phyloP scores from a whole-genome alignment of 2,329 filamentous ascomycete species.

The Aaosphaeria pasadenensis region DNA sequence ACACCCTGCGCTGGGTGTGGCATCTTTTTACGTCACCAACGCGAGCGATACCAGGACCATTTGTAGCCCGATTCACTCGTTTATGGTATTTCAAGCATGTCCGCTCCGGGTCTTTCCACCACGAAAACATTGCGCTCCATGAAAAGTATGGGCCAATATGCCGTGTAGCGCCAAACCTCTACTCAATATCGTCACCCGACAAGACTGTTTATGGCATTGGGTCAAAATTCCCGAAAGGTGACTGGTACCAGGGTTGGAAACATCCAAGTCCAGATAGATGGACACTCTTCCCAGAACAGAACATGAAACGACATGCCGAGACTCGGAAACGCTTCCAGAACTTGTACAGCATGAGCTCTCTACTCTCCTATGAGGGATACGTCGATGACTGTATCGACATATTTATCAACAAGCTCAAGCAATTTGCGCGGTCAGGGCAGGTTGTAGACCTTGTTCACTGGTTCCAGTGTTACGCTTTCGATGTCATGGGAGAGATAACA shows the following conservation, averaged over 20 bases:
- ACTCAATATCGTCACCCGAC: conserved; percentile 2
- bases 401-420: conserved; percentile 24
- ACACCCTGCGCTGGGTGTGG: background rate
- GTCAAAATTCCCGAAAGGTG: conserved; percentile 4
- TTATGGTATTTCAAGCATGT: conserved; percentile 67
- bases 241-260: conserved; percentile 32
- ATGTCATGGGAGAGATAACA: conserved; percentile 42
- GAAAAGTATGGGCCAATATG: conserved; percentile 3
- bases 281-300: conserved; percentile 37
- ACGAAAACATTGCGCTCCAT: conserved; percentile 15
- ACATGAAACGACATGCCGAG: conserved; percentile 36
- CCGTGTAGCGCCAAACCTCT: conserved; percentile 4
- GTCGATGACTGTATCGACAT: conserved; percentile 37
- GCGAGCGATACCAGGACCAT: conserved; percentile 61
- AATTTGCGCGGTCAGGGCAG: conserved; percentile 19
- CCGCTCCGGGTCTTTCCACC: conserved; percentile 38
- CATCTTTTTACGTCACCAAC: conserved; percentile 3
- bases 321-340: conserved; percentile 35
- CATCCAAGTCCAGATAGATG: conserved; percentile 34
- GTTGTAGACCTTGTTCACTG: conserved; percentile 34
- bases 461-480: conserved; percentile 42
- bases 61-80: conserved; percentile 63
- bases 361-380: conserved; percentile 32
- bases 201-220: conserved; percentile 10
- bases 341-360: conserved; percentile 36